Evolutionary conservation across 495 filamentous ascomycete species (phyloP).

Genomic region (Neurospora sp.): DNA sequence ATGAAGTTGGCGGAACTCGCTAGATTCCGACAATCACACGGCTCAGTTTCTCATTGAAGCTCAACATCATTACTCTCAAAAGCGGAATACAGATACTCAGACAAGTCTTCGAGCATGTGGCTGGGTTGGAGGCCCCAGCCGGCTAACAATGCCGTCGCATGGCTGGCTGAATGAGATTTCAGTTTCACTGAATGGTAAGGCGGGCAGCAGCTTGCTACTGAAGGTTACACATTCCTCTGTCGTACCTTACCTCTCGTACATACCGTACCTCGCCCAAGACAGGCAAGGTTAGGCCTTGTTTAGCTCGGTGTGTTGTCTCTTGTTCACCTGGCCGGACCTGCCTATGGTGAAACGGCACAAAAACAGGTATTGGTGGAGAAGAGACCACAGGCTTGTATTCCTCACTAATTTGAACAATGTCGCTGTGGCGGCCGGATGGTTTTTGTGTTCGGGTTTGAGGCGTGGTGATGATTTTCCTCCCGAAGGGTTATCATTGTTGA

Average conservation of each 20-base stretch:
- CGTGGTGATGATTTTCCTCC: not conserved
- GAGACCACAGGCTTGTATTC: not conserved
- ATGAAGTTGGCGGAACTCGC: not conserved
- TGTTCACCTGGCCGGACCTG: not conserved
- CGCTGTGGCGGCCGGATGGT: not conserved
- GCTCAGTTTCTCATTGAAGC: not conserved
- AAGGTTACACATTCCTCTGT: not conserved
- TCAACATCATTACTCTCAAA: not conserved
- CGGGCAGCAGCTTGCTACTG: not conserved
- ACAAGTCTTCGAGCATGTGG: not conserved
- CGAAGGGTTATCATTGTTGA: not conserved
- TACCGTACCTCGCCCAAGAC: not conserved
- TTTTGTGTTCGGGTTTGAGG: not conserved
- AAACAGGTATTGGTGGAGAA: not conserved
- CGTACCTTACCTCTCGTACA: not conserved
- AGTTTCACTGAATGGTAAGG: not conserved
- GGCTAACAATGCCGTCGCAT: not conserved
- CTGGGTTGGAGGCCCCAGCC: not conserved
- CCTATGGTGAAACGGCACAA: not conserved
- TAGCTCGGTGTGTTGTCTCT: not conserved
- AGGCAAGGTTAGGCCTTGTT: not conserved
- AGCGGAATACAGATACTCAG: not conserved
- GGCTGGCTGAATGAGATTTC: not conserved
- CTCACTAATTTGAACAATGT: not conserved
- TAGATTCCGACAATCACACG: not conserved